Evolutionary conservation across 2,329 filamentous ascomycete genomes (phyloP).

Genomic region (Lasiodiplodia gonubiensis): DNA sequence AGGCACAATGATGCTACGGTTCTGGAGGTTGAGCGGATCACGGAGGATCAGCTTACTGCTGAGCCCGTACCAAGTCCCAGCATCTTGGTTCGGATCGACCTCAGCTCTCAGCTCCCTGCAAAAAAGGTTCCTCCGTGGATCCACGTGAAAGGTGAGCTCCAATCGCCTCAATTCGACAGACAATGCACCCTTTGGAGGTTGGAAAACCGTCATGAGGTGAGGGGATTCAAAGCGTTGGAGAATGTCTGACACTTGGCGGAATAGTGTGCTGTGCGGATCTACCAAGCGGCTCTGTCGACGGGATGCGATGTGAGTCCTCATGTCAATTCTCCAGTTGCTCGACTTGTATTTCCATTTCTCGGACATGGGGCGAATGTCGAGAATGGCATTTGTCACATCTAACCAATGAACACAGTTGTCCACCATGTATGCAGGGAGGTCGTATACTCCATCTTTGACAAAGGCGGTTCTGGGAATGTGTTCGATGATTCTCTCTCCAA

Average conservation of each 20-base stretch:
- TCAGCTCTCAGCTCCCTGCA: slow-evolving; percentile 58
- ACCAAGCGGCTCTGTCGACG: slow-evolving; percentile 49
- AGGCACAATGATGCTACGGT: slow-evolving; percentile 62
- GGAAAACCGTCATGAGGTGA: slow-evolving; percentile 53
- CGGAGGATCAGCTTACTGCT: slow-evolving; percentile 63
- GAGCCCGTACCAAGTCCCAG: slow-evolving; percentile 65
- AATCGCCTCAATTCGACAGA: slow-evolving; percentile 59
- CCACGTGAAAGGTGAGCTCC: slow-evolving; percentile 62
- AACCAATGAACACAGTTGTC: slow-evolving; percentile 66
- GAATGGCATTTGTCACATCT: slow-evolving; percentile 49
- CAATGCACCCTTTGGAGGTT: slow-evolving; percentile 46
- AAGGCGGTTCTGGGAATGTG: slow-evolving; percentile 43
- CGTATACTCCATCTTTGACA: slow-evolving; percentile 38
- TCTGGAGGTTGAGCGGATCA: slow-evolving; percentile 46
- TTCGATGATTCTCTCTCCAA: slow-evolving; percentile 40
- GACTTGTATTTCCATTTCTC: slow-evolving; percentile 48
- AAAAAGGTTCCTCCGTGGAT: no score
- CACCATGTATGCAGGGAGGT: slow-evolving; percentile 60
- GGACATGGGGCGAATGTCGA: slow-evolving; percentile 60
- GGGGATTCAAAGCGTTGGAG: slow-evolving; percentile 59
- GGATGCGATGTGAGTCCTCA: slow-evolving; percentile 35
- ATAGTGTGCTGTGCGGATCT: slow-evolving; percentile 55
- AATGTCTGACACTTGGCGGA: slow-evolving; percentile 47
- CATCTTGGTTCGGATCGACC: slow-evolving; percentile 59
- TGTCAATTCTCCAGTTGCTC: slow-evolving; percentile 51